Conservation (phyloP, 116 monocot species). For the Papilionanthe hybrid region DNA sequence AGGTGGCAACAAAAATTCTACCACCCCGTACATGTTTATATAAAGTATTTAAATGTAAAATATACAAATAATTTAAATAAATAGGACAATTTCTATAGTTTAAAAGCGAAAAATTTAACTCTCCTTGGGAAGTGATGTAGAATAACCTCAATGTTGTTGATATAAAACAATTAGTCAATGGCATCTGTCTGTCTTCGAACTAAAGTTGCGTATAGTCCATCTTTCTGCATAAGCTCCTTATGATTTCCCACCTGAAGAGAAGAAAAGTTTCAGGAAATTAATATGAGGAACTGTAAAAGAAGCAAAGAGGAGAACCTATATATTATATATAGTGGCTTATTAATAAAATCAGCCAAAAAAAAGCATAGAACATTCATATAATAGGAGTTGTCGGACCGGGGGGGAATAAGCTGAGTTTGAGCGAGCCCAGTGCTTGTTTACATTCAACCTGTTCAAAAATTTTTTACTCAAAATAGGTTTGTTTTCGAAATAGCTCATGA, state of each 20-base stretch:
- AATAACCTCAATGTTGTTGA: not conserved
- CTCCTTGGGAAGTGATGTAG: not conserved
- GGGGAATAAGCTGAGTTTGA: too few relatives aligned
- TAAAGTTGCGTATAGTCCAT: constrained; percentile 33
- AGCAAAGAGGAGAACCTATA: too few relatives aligned
- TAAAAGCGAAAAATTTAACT: not conserved
- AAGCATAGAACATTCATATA: too few relatives aligned
- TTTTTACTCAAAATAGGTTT: too few relatives aligned
- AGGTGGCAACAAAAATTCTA: not conserved
- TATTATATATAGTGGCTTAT: too few relatives aligned
- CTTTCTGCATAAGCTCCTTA: constrained; percentile 28
- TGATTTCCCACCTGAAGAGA: constrained; percentile 31
- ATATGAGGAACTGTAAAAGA: too few relatives aligned
- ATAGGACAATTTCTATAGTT: not conserved
- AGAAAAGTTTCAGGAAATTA: not conserved
- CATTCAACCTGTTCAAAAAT: too few relatives aligned
- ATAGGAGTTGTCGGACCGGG: too few relatives aligned
- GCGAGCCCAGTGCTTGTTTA: too few relatives aligned
- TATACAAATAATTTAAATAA: not conserved
- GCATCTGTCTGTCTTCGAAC: constrained; percentile 26
- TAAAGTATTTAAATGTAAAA: not conserved
- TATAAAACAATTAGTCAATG: not conserved
- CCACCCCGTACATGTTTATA: not conserved
- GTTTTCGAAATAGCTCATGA: too few relatives aligned
- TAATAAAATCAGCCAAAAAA: too few relatives aligned